Evolutionary conservation across 331 rosid genomes (phyloP), one percentile per base, ranked within the genome.

Genomic region (Phaseolus coccineus): DNA sequence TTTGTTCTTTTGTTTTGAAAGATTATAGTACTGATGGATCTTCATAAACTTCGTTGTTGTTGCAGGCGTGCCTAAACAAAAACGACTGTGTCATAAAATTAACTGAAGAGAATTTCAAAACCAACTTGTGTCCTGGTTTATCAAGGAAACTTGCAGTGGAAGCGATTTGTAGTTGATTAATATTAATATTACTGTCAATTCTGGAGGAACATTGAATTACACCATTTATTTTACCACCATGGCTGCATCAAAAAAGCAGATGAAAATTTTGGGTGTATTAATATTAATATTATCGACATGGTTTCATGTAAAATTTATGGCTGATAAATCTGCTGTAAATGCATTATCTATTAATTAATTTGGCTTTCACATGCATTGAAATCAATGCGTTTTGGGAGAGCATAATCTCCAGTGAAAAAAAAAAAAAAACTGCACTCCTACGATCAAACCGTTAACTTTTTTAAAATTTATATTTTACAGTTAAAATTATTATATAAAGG

Each of bases 71-170:
- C 84, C 83, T 92, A 31, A 85, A 90, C 77, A 87, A 91, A 84
- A 91, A 78, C n/a, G 86, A 87, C 7, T 88, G 97, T 83, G 85
- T 77, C 69, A 48, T 92, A 74, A 87, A 85, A 76, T 33, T 91
- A 80, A 82, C 62, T 52, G 89, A 80, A 76, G 91, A 87, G 75
- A 89, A 82, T 53, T 91, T 91, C 85, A 80, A 81, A 9, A 81
- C 28, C 78, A 83, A 79, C 82, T 61, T 81, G 83, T 94, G 97
- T 69, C 73, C 84, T 28, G 81, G 73, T 62, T 80, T 74, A 66
- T 71, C 86, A 1, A 89, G 86, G 91, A 94, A 87, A 85, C 92
- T 94, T 77, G 98, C 97, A 9, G 94, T 94, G 67, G 94, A 94
- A 86, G 97, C 92, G 1, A 81, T 84, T 13, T 94, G 97, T 84